Conservation (phyloP, 352 stramenopile species). For the Thalassiosira exigua region DNA sequence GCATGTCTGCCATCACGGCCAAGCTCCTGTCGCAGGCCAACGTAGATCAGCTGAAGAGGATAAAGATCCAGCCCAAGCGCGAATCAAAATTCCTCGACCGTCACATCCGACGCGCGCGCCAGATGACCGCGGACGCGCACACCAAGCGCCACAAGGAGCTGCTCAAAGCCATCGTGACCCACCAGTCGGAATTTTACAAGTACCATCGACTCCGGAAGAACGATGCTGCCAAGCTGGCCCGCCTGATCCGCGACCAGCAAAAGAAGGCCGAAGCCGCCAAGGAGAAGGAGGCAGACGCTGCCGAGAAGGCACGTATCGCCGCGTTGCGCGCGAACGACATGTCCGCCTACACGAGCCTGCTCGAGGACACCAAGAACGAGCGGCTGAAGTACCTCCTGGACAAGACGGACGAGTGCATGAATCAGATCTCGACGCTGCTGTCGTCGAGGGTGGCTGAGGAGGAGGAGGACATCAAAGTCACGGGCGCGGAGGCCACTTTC, state of each 20-base stretch:
- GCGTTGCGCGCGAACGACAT: slow-evolving; percentile 92
- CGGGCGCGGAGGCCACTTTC: slow-evolving; percentile 55
- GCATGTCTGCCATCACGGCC: slow-evolving; percentile 28
- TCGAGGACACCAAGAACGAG: slow-evolving; percentile 98
- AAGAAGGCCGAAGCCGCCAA: slow-evolving; percentile 75
- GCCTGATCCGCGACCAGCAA: slow-evolving; percentile 71
- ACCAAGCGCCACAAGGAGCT: slow-evolving; percentile 80
- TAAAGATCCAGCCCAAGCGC: slow-evolving; percentile 81
- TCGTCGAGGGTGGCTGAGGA: slow-evolving; percentile 86
- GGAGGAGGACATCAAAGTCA: slow-evolving; percentile 58
- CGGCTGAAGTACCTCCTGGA: slow-evolving; percentile 95
- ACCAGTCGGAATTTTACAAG: slow-evolving; percentile 82
- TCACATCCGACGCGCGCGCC: slow-evolving; percentile 65
- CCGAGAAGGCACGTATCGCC: slow-evolving; percentile 75
- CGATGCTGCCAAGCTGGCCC: slow-evolving; percentile 63
- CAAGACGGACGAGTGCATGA: slow-evolving; percentile 96
- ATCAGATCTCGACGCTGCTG: slow-evolving; percentile 93
- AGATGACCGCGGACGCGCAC: slow-evolving; percentile 65
- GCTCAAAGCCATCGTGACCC: slow-evolving; percentile 65
- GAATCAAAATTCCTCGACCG: slow-evolving; percentile 76
- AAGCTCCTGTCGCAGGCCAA: slow-evolving; percentile 37
- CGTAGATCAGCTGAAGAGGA: slow-evolving; percentile 55
- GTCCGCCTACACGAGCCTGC: slow-evolving; percentile 95
- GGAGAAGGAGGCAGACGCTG: slow-evolving; percentile 73
- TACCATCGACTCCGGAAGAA: slow-evolving; percentile 75